phyloP scores from a whole-genome alignment of 805 yeast species.

The Ogataea corticis region DNA sequence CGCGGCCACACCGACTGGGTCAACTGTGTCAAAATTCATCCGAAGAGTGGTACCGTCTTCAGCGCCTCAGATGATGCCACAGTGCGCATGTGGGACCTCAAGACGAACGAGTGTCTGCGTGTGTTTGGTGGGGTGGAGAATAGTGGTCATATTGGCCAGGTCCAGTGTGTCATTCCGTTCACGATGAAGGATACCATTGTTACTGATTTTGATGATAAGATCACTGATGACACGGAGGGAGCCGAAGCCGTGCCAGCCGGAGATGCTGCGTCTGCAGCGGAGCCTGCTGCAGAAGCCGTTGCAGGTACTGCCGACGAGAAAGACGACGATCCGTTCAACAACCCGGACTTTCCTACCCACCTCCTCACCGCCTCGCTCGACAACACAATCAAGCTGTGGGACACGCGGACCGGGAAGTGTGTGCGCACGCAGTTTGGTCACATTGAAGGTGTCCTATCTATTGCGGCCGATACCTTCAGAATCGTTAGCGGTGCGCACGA shows the following conservation, averaged over 20 bases:
- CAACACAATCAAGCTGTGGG: constrained; percentile 93
- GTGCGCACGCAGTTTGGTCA: constrained; percentile 96
- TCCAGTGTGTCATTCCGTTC: constrained; percentile 88
- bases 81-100: constrained; percentile 91
- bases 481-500: constrained; percentile 95
- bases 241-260: constrained; percentile 8
- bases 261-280: constrained; percentile 5
- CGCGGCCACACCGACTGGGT: constrained; percentile 95
- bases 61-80: constrained; percentile 92
- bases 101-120: constrained; percentile 73
- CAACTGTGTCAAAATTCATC: constrained; percentile 83
- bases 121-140: constrained; percentile 73
- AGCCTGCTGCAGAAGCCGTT: constrained; percentile 10
- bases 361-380: constrained; percentile 84
- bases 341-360: constrained; percentile 69
- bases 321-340: constrained; percentile 24
- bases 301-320: constrained; percentile 25
- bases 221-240: constrained; percentile 15
- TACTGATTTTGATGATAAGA: constrained; percentile 29
- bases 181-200: constrained; percentile 61
- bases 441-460: constrained; percentile 97
- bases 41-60: constrained; percentile 73
- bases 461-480: constrained; percentile 93
- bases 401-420: constrained; percentile 81
- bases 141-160: constrained; percentile 91